A percentile compares a stretch with the other conserved stretches of the same genome.
phyloP scores from a whole-genome alignment of 176 grass and related monocot species.

The Zoysia japonica region DNA sequence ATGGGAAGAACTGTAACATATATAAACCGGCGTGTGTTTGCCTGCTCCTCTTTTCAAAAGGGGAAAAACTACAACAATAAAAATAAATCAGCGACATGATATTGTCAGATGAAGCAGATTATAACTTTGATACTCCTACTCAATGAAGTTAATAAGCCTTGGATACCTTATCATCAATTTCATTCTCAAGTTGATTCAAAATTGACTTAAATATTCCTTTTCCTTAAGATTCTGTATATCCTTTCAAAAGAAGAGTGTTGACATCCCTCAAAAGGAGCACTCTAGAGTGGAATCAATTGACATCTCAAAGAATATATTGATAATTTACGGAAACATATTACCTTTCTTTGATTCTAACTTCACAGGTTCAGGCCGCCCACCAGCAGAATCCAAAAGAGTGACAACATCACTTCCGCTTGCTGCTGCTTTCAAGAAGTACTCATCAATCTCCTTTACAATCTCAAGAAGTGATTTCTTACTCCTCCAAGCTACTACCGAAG shows the following conservation, averaged over 20 bases:
- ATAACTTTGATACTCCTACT: not conserved
- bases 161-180: constrained; percentile 9
- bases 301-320: constrained; percentile 27
- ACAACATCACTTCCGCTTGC: constrained; percentile 78
- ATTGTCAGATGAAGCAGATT: not conserved
- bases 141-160: not conserved
- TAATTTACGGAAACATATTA: constrained; percentile 36
- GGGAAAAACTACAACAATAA: too few species aligned
- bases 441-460: constrained; percentile 87
- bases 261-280: not conserved
- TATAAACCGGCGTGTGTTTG: not conserved
- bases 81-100: not conserved
- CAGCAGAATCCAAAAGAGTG: constrained; percentile 72
- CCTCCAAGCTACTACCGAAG: constrained; percentile 45
- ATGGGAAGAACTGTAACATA: constrained; percentile 6
- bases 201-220: not conserved
- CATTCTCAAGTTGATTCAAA: not conserved
- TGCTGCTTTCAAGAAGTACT: constrained; percentile 93
- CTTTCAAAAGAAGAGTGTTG: not conserved
- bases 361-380: constrained; percentile 43
- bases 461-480: constrained; percentile 61
- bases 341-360: constrained; percentile 69
- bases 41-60: not conserved
- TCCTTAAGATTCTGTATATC: not conserved
- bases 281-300: constrained; percentile 2